phyloP scores from a whole-genome alignment of 768 basidiomycete genomes.

The Boletus reticulatus region DNA sequence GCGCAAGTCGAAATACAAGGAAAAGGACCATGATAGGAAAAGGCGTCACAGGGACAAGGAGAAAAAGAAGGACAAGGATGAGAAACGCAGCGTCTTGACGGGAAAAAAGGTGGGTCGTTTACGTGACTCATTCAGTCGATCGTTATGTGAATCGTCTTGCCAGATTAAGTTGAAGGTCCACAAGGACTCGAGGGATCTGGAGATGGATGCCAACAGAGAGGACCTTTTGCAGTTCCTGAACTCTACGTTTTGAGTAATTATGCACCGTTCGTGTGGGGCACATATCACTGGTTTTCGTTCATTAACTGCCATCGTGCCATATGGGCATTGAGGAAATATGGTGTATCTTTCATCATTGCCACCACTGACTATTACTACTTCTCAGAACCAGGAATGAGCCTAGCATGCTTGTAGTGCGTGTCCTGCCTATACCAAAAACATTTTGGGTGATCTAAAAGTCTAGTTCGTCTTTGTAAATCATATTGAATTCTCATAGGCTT shows the following conservation, averaged over 20 bases:
- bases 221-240: slow-evolving; percentile 56
- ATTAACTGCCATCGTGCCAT: background rate
- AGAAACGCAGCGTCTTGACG: slow-evolving; percentile 54
- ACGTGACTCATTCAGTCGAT: background rate
- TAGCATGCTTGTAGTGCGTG: too few species aligned
- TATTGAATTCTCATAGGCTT: too few species aligned
- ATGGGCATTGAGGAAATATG: background rate
- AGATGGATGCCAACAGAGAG: slow-evolving; percentile 54
- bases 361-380: background rate
- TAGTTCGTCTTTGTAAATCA: too few species aligned
- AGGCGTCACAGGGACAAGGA: slow-evolving; percentile 37
- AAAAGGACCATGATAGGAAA: slow-evolving; percentile 35
- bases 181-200: slow-evolving; percentile 54
- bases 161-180: slow-evolving; percentile 66
- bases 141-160: background rate
- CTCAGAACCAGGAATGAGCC: background rate
- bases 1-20: slow-evolving; percentile 23
- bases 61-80: slow-evolving; percentile 41
- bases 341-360: background rate
- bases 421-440: too few species aligned
- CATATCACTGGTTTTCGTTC: background rate
- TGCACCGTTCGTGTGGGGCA: background rate
- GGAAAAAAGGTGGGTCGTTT: slow-evolving; percentile 51
- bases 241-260: slow-evolving; percentile 38
- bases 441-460: too few species aligned